A percentile compares a stretch with the other conserved stretches of the same genome.
Conservation (phyloP, 2,329 filamentous ascomycete genomes). For the Lecanicillium sp. region DNA sequence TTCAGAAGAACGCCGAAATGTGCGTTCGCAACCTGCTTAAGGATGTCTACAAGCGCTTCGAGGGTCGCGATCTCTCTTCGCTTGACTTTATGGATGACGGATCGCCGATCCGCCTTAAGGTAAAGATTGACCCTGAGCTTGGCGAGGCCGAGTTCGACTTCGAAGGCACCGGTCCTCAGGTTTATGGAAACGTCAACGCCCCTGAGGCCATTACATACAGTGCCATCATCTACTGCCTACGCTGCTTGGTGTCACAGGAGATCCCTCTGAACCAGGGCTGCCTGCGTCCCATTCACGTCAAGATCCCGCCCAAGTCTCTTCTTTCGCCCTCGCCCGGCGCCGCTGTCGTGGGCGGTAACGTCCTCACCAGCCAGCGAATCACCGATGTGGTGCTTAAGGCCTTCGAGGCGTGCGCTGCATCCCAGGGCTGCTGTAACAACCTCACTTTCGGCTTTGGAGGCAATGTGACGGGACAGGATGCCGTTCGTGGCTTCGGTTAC, state of each 20-base stretch:
- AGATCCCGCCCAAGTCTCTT: slow-evolving; percentile 66
- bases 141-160: slow-evolving; percentile 80
- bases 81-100: slow-evolving; percentile 83
- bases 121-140: slow-evolving; percentile 67
- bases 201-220: slow-evolving; percentile 77
- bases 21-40: slow-evolving; percentile 70
- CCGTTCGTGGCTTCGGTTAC: slow-evolving; percentile 38
- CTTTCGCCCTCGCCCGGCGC: slow-evolving; percentile 70
- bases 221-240: slow-evolving; percentile 82
- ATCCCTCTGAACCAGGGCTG: slow-evolving; percentile 83
- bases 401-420: slow-evolving; percentile 72
- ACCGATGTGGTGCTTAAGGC: slow-evolving; percentile 53
- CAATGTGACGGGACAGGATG: slow-evolving; percentile 31
- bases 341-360: slow-evolving; percentile 78
- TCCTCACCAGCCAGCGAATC: slow-evolving; percentile 43
- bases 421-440: slow-evolving; percentile 77
- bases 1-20: slow-evolving; percentile 72
- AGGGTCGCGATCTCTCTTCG: slow-evolving; percentile 63
- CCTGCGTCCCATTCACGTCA: slow-evolving; percentile 66
- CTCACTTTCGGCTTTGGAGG: slow-evolving; percentile 71
- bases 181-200: slow-evolving; percentile 76
- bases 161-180: slow-evolving; percentile 69
- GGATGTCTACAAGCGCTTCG: slow-evolving; percentile 62
- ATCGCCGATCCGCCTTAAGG: slow-evolving; percentile 65
- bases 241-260: slow-evolving; percentile 72